phyloP scores from a whole-genome alignment of 140 eudicot genomes.

The Cichorium intybus region DNA sequence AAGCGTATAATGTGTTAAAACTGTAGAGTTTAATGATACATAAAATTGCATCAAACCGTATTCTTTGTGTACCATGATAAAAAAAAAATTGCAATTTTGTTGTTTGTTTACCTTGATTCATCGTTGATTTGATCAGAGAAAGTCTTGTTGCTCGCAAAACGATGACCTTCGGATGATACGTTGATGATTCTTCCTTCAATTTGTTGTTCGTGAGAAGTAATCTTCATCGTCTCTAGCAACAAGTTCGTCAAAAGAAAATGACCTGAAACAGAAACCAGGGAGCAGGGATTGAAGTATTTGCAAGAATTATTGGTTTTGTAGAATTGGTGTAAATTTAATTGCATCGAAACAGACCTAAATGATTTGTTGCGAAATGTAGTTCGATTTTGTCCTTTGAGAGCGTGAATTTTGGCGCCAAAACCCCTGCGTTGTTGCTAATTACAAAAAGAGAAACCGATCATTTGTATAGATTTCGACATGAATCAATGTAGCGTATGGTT shows the following conservation, averaged over 20 bases:
- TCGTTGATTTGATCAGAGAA: constrained; percentile 73
- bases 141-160: constrained; percentile 41
- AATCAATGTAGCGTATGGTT: neutral
- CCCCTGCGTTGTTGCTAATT: constrained; percentile 95
- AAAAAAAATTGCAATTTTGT: neutral
- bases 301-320: too few relatives aligned
- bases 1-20: constrained; percentile 41
- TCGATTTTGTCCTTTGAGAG: constrained; percentile 71
- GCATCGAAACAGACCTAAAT: constrained; percentile 44
- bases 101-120: constrained; percentile 47
- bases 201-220: constrained; percentile 48
- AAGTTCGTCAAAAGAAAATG: constrained; percentile 84
- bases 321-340: neutral
- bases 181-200: constrained; percentile 72
- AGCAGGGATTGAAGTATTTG: neutral
- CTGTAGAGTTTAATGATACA: constrained; percentile 33
- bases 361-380: constrained; percentile 73
- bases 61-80: neutral
- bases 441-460: constrained; percentile 2
- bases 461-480: neutral
- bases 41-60: neutral
- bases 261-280: constrained; percentile 38
- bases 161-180: constrained; percentile 66
- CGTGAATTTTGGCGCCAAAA: constrained; percentile 60
- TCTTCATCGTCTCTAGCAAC: constrained; percentile 75